These are phyloP conservation scores for Tetraselmis chui DNA, from an alignment of 139 green algal species.

Conservation along the genomic window DNA sequence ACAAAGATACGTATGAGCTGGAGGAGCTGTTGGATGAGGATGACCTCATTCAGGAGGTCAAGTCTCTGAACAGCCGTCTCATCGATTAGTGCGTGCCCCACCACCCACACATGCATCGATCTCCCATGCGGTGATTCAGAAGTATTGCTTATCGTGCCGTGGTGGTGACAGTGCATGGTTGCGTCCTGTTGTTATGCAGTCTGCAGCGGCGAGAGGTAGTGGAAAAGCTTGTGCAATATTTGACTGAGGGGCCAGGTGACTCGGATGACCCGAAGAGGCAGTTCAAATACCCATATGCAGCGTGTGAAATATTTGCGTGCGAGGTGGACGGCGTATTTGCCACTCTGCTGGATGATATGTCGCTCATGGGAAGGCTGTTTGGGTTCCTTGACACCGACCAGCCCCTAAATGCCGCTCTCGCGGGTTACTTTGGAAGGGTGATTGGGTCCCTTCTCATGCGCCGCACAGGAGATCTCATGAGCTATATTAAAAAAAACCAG, in stretches of 20 bases:
- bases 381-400: constrained; percentile 50
- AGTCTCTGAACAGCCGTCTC: constrained; percentile 77
- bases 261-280: constrained; percentile 58
- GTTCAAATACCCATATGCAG: constrained; percentile 92
- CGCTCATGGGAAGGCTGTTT: constrained; percentile 77
- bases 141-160: too few species aligned
- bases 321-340: constrained; percentile 92
- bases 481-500: constrained; percentile 33
- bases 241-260: constrained; percentile 52
- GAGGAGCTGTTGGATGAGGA: constrained; percentile 93
- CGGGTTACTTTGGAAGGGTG: constrained; percentile 90
- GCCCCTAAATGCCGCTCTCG: constrained; percentile 65
- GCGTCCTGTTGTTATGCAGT: constrained; percentile 34
- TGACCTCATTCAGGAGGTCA: constrained; percentile 83
- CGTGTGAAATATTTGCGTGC: constrained; percentile 95
- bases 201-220: constrained; percentile 60
- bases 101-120: too few species aligned
- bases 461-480: constrained; percentile 12
- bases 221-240: constrained; percentile 68
- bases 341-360: constrained; percentile 71
- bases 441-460: constrained; percentile 66
- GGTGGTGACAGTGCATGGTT: too few species aligned
- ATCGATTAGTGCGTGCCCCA: constrained; percentile 60
- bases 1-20: constrained; percentile 80
- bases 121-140: too few species aligned